Evolutionary conservation across 2,329 filamentous ascomycete genomes (phyloP), one percentile per base, ranked within the genome.

Genomic region (Nakataea oryzae): DNA sequence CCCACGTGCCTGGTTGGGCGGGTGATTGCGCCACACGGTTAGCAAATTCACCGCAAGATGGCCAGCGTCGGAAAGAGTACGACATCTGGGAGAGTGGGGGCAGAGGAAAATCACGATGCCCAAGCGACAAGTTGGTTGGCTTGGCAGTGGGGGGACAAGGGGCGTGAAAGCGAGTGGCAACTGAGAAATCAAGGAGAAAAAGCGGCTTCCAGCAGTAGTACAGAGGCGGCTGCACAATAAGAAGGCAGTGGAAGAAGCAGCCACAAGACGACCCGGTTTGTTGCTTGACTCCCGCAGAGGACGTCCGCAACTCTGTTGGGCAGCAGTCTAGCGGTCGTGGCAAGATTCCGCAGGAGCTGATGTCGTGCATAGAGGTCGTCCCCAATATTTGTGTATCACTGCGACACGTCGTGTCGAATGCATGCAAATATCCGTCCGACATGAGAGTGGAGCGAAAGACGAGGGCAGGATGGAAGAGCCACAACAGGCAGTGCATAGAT

Each of bases 1-100:
- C 90, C 90, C 62, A 95, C 90, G 78, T 95, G 90, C 67, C 78
- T 73, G 61, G 41, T 50, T 50, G 41, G 41, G 21, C 41, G 41
- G 41, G 41, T 50, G 21, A 11, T 50, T 50, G 41, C 41, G 41
- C 41, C 41, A 8, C 41, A 50, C 24, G 41, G 21, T 50, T 50
- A 50, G 41, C 41, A 50, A n/a, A 50, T n/a, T 14, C 34, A 17
- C 14, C 17, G 34, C 4, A 29, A 26, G 21, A 34, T 13, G 57
- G 28, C 17, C n/a, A n/a, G 50, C n/a, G n/a, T n/a, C 50, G 59
- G 59, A 24, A 30, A 24, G 34, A 27, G 28, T 41, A 54, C 26
- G 26, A 55, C 34, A 30, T 28, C 30, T 26, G 54, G 41, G 41
- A 27, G 54, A n/a, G 54, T 55, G 27, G 34, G 21, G 34, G 8